Evolutionary conservation across 2,329 filamentous ascomycete species (phyloP).

Genomic region (Xylogone sp.): DNA sequence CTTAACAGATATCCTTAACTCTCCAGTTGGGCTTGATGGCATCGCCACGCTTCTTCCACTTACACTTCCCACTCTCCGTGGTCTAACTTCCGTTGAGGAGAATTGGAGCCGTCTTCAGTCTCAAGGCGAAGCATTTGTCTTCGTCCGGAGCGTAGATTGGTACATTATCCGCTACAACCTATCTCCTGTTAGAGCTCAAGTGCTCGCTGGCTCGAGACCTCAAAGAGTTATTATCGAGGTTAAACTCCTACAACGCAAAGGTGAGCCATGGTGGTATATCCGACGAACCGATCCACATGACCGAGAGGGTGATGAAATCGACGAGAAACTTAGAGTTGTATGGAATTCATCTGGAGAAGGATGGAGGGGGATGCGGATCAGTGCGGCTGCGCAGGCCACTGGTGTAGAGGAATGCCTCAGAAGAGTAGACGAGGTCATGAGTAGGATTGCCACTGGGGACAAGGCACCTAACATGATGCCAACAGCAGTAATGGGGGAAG

Average conservation of each 20-base stretch:
- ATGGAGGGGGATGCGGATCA: slow-evolving; percentile 45
- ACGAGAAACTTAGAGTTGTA: slow-evolving; percentile 37
- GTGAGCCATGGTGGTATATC: slow-evolving; percentile 33
- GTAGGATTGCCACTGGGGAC: background rate
- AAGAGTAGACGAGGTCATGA: slow-evolving; percentile 22
- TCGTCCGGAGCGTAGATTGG: slow-evolving; percentile 53
- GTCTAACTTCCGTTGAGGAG: slow-evolving; percentile 56
- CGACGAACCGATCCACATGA: slow-evolving; percentile 19
- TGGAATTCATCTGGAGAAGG: slow-evolving; percentile 41
- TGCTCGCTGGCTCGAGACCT: slow-evolving; percentile 19
- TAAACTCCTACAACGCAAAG: slow-evolving; percentile 44
- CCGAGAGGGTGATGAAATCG: slow-evolving; percentile 29
- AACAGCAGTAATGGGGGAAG: background rate
- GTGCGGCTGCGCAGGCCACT: slow-evolving; percentile 41
- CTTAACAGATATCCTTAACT: slow-evolving; percentile 56
- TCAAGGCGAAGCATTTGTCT: slow-evolving; percentile 46
- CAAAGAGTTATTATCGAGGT: slow-evolving; percentile 48
- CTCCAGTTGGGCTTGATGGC: slow-evolving; percentile 42
- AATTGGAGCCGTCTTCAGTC: slow-evolving; percentile 42
- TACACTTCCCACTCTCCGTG: slow-evolving; percentile 62
- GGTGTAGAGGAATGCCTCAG: slow-evolving; percentile 32
- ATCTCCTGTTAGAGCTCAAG: slow-evolving; percentile 22
- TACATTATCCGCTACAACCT: slow-evolving; percentile 52
- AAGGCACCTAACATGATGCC: background rate
- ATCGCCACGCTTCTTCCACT: slow-evolving; percentile 51